Evolutionary conservation across 441 rosid genomes (phyloP).

Genomic region (Aquilaria agallochum): DNA sequence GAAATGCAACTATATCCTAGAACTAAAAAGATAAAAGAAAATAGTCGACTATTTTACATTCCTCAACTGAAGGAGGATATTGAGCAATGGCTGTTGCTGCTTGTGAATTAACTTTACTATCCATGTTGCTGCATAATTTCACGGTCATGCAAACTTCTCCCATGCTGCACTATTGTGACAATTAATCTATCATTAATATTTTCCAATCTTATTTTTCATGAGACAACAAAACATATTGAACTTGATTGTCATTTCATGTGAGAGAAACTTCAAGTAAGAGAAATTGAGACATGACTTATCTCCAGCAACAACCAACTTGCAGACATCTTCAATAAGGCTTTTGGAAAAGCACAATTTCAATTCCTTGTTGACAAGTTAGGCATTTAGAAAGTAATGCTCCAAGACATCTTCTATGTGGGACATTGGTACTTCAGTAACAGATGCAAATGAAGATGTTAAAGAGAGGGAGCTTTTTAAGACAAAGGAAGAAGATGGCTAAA

Average conservation of each 20-base stretch:
- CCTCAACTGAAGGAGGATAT: not conserved
- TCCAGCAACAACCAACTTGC: not conserved
- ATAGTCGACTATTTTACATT: not conserved
- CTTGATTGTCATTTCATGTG: no score
- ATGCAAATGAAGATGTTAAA: no score
- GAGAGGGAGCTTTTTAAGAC: no score
- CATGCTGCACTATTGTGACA: not conserved
- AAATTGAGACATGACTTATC: not conserved
- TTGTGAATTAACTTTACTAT: not conserved
- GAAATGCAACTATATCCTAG: not conserved
- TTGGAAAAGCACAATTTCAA: no score
- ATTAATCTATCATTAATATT: not conserved
- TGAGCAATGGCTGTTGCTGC: not conserved
- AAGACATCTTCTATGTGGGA: no score
- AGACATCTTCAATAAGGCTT: not conserved
- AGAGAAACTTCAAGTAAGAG: not conserved
- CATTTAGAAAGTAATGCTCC: not conserved
- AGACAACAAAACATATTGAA: slow-evolving; percentile 1
- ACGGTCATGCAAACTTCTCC: not conserved
- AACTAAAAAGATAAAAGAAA: not conserved
- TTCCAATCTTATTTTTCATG: not conserved
- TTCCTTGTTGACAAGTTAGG: no score
- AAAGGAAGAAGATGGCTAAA: no score
- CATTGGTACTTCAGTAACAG: no score
- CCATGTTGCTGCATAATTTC: not conserved